Conservation (phyloP, 1,284 basidiomycete species). For the Heterobasidion occidentale region DNA sequence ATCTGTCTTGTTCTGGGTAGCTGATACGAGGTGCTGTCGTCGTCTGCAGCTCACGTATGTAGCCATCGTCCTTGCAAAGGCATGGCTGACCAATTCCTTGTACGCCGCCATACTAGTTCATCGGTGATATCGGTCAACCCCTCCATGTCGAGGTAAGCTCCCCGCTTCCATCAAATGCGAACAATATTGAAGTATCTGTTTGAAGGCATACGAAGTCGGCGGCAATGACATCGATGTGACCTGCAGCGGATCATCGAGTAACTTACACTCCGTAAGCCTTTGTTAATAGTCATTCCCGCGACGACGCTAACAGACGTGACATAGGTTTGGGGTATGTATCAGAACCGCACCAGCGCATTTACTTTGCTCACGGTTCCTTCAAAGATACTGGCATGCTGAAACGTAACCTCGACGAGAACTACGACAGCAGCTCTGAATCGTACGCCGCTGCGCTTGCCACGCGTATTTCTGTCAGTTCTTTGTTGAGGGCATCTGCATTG, state of each 20-base stretch:
- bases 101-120: slow-evolving; percentile 25
- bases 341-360: background rate
- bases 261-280: slow-evolving; percentile 39
- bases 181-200: slow-evolving; percentile 7
- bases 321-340: slow-evolving; percentile 19
- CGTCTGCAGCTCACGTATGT: slow-evolving; percentile 28
- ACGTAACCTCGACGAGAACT: slow-evolving; percentile 32
- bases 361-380: background rate
- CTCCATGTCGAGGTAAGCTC: slow-evolving; percentile 26
- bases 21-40: background rate
- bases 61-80: background rate
- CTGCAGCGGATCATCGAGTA: slow-evolving; percentile 27
- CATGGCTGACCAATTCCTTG: background rate
- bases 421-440: slow-evolving; percentile 28
- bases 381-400: slow-evolving; percentile 40
- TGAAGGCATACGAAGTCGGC: slow-evolving; percentile 18
- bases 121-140: slow-evolving; percentile 45
- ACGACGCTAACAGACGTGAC: slow-evolving; percentile 4
- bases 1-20: background rate
- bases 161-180: background rate
- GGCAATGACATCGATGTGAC: slow-evolving; percentile 21
- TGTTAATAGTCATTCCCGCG: background rate
- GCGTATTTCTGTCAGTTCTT: slow-evolving; percentile 31
- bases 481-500: background rate
- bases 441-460: slow-evolving; percentile 35